Base-by-base conservation (phyloP, 1,284 basidiomycete species). In the Marasmius oreades region DNA sequence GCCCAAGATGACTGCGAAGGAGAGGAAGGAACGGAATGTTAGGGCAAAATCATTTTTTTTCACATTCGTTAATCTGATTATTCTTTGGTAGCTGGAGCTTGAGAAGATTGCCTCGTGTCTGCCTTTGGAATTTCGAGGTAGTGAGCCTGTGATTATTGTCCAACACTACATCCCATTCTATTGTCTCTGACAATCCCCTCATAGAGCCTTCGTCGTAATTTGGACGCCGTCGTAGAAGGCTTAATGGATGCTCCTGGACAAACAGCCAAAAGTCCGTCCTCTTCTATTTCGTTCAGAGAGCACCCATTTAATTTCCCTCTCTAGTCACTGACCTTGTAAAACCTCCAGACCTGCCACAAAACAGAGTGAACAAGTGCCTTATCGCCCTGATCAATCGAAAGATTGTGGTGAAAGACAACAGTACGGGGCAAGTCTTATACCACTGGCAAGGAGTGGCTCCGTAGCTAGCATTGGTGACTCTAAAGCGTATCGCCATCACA, bases 361-460 rank as follows among this genome's bases (percentile, higher is more conserved):
- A 92, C 5, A 82, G 89, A 36, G 93, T 93, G 44, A 96, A 97
- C 73, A 96, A 95, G 71, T 94, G 93, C 62, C 77, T 98, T 31
- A 94, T 97, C 56, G 92, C 93, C 1, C 77, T 97, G 1, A 92
- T 95, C 1, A 89, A 89, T 63, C 82, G 93, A 53, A 97, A 96
- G 69, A 82, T 92, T 24, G 92, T 95, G 2, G 74, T 76, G 48
- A 96, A 95, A 70, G 84, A 88, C 52, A 89, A 77, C 60, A 79
- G 75, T 59, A 82, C 86, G 80, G 81, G 81, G 14, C 67, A 69
- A 52, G 77, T 80, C 5, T 62, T 80, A 42, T 81, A 80, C 64
- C 70, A 75, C 53, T 81, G 79, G 79, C 72, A 75, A 59, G 77
- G 78, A 1, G 61, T 69, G 20, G 10, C 28, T 31, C 10, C 28